Percentiles rank a stretch among this genome's conserved stretches.
Evolutionary conservation across 306 rosid species (phyloP).

Genomic region (Prunus fruticosa): DNA sequence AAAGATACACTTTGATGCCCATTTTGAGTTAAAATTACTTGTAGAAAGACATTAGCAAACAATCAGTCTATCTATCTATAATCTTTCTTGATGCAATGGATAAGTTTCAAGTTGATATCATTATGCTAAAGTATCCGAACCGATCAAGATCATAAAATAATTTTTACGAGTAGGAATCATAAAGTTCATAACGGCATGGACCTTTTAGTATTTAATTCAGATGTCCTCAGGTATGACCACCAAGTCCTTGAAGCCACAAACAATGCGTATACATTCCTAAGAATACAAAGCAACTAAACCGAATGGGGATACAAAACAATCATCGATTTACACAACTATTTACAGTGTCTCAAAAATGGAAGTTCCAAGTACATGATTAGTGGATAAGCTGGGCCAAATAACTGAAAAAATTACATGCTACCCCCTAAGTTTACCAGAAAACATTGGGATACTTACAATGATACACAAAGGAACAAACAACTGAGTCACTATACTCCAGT

Average conservation of each 20-base stretch:
- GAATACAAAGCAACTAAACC: background rate
- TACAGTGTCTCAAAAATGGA: background rate
- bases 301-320: background rate
- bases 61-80: too few species aligned
- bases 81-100: too few species aligned
- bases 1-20: too few species aligned
- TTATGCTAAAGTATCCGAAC: too few species aligned
- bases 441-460: background rate
- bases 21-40: too few species aligned
- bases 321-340: background rate
- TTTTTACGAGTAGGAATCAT: too few species aligned
- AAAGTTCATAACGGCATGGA: too few species aligned
- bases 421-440: background rate
- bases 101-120: too few species aligned
- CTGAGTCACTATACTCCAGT: conserved; percentile 41
- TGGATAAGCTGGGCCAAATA: background rate
- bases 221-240: background rate
- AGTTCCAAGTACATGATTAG: background rate
- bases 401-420: background rate
- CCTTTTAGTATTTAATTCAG: too few species aligned
- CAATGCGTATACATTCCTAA: background rate
- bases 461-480: background rate
- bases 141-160: too few species aligned
- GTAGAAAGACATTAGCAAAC: too few species aligned
- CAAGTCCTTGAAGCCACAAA: background rate